These are phyloP conservation scores for Ottelia alismoides DNA, from an alignment of 106 monocot species.

Conservation along the genomic window DNA sequence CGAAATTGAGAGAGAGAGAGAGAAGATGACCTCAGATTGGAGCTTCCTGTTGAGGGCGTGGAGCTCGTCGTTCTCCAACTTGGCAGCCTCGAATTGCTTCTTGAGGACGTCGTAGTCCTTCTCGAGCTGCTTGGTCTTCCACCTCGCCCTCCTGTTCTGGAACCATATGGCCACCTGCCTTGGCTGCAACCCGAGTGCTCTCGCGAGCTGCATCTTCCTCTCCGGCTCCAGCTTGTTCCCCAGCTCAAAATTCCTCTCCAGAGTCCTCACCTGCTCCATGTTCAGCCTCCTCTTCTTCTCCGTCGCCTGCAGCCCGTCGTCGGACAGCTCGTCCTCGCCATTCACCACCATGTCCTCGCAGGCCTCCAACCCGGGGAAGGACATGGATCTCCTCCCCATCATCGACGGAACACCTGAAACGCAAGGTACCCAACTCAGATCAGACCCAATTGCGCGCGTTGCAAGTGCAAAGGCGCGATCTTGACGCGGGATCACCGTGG, in stretches of 20 bases:
- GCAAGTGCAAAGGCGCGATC: too few relatives aligned
- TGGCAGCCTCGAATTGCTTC: conserved; percentile 50
- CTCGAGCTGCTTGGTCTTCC: conserved; percentile 89
- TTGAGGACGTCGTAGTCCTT: conserved; percentile 79
- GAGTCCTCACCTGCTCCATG: conserved; percentile 76
- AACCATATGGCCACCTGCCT: conserved; percentile 94
- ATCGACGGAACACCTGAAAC: conserved; percentile 36
- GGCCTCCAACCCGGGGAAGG: conserved; percentile 22
- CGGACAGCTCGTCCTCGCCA: conserved; percentile 69
- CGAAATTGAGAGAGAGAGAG: too few relatives aligned
- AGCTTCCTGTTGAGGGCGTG: conserved; percentile 71
- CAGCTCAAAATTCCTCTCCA: conserved; percentile 85
- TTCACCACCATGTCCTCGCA: too few relatives aligned
- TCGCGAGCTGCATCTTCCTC: conserved; percentile 77
- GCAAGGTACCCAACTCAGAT: too few relatives aligned
- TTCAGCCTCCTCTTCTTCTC: conserved; percentile 85
- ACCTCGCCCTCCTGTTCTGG: conserved; percentile 85
- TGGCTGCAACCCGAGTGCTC: conserved; percentile 64
- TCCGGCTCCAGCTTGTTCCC: conserved; percentile 90
- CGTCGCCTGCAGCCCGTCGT: conserved; percentile 54
- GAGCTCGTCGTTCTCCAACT: conserved; percentile 56
- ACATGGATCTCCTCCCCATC: conserved; percentile 50
- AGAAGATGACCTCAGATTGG: conserved; percentile 73
- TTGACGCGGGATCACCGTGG: too few relatives aligned
- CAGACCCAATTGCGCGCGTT: too few relatives aligned